Evolutionary conservation across 1,139 yeast genomes (phyloP).

Genomic region (Taiozyma sp.): DNA sequence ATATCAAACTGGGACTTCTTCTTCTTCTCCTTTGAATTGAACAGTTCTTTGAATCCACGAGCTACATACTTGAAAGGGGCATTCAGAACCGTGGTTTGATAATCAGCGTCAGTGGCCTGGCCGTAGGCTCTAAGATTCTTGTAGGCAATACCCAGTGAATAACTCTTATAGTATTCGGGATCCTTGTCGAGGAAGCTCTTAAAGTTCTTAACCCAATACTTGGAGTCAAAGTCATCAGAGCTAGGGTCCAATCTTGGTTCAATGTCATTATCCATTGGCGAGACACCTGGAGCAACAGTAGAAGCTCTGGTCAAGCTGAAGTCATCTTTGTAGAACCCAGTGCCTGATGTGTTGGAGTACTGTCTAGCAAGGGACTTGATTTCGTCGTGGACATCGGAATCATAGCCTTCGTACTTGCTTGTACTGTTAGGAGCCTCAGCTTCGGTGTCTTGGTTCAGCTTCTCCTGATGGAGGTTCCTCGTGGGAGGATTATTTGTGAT

Average conservation of each 20-base stretch:
- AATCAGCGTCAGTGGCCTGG: conserved; percentile 72
- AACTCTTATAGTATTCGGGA: conserved; percentile 61
- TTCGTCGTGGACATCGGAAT: conserved; percentile 1
- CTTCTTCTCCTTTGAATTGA: conserved; percentile 26
- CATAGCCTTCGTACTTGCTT: conserved; percentile 2
- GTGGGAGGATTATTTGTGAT: neutral
- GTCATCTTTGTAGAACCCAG: neutral
- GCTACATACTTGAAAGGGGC: conserved; percentile 29
- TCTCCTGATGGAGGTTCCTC: neutral
- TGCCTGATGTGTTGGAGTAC: conserved; percentile 1
- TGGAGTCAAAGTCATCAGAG: conserved; percentile 54
- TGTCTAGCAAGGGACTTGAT: conserved; percentile 5
- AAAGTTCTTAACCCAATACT: conserved; percentile 72
- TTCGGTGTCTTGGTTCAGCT: neutral
- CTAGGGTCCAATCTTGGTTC: conserved; percentile 51
- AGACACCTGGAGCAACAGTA: conserved; percentile 23
- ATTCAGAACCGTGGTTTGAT: conserved; percentile 68
- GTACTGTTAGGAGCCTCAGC: neutral
- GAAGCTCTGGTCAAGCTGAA: conserved; percentile 17
- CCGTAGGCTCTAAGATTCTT: conserved; percentile 70
- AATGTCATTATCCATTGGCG: conserved; percentile 30
- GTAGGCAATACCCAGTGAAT: conserved; percentile 66
- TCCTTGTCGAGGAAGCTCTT: conserved; percentile 50
- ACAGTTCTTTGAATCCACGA: conserved; percentile 8
- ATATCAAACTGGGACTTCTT: conserved; percentile 43